Evolutionary conservation across 2,329 filamentous ascomycete species (phyloP), one percentile per base, ranked within the genome.

Genomic region (Curvularia lunata): DNA sequence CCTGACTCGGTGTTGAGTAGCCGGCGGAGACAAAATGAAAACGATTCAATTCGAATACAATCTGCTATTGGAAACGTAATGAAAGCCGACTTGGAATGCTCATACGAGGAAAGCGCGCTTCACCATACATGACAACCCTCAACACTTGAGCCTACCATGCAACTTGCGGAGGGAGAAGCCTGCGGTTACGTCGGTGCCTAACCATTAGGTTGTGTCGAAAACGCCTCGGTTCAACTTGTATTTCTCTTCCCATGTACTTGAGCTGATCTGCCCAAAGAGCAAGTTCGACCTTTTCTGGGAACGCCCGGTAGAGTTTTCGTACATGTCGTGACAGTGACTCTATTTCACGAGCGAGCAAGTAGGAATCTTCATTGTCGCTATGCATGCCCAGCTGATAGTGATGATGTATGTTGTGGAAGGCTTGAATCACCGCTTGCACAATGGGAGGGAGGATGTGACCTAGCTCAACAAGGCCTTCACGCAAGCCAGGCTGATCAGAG

Each of bases 371-470:
- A 2, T 59, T 53, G 16, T 54, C 41, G 10, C 38, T 27, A 27
- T 64, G 57, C 30, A 59, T 53, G 4, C 64, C 63, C 5, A 46
- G 18, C 46, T 37, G 37, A 28, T 57, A 67, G 42, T 64, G 56
- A n/a, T 50, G n/a, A 42, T 65, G 63, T 45, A 63, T 61, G 19
- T 25, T 23, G 18, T 56, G 16, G 48, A 41, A 52, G 3, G 43
- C 40, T 10, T 57, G 23, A 25, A 50, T n/a, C 23, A 50, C 19
- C 5, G 37, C 13, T 9, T 41, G 21, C 10, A 41, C 25, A n/a
- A 32, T 25, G 16, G 46, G 46, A 6, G 25, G 37, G 10, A 40
- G 23, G 18, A 42, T 10, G 12, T 41, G 25, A 8, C 38, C 28
- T 30, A 64, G 48, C 25, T 56, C 28, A 19, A 38, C 23, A 21